Base-by-base conservation (phyloP, 2,329 filamentous ascomycete species). In the Ceratocystis eucalypticola region DNA sequence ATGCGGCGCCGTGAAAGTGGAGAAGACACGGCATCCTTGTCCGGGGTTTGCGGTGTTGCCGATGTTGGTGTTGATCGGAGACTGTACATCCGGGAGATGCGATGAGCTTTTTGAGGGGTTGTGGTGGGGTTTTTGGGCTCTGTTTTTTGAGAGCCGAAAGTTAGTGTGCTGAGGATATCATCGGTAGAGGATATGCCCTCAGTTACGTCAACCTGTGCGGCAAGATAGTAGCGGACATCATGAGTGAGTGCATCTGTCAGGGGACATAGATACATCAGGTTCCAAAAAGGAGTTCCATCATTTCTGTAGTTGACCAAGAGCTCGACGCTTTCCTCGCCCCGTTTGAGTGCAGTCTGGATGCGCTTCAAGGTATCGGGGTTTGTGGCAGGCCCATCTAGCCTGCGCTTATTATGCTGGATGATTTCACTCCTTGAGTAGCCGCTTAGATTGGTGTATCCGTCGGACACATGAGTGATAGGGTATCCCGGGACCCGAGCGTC, bases 201-300 rank as follows among this genome's bases (percentile, higher is more conserved):
- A 0, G 82, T 83, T 15, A 83, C 79, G 69, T 86, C 81, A 64
- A 85, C 78, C 68, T 85, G 81, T 0, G 78, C 82, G 0, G 81
- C 82, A 17, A 86, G 75, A 70, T 80, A 83, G 72, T 80, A 84
- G 0, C 75, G 75, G 1, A 81, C 72, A 6, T 77, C 77, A 2
- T 82, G 82, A 0, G 75, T 66, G 1, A 66, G 70, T 0, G 73
- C 71, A 67, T 83, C 79, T 28, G 77, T 74, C 0, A 86, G 72
- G 0, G 84, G 83, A 61, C 80, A 77, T 1, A 80, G 72, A 62
- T 81, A 83, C 0, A 85, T 73, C 7, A 85, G 71, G 63, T 84
- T 85, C 80, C 80, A 83, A 69, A 82, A 83, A 0, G 80, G 79
- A 25, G 77, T 75, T 7, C 80, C 80, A 61, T 79, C 78, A 66